Conservation (phyloP, 139 green algal genomes). For the Gonium pectorale region DNA sequence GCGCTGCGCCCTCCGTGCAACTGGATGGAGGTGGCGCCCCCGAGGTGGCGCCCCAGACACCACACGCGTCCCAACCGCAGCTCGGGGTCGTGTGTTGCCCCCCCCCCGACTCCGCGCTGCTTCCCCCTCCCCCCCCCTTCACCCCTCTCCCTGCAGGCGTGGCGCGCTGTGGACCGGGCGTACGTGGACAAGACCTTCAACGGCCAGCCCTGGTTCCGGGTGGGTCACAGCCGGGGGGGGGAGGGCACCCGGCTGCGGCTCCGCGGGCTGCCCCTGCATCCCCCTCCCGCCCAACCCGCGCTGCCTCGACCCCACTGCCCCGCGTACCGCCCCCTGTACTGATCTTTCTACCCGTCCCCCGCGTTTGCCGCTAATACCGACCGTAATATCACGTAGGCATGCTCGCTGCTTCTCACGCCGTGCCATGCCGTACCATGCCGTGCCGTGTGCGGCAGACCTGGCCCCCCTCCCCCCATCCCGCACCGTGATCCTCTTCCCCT, state of each 20-base stretch:
- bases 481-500: no score
- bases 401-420: no score
- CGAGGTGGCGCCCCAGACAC: no score
- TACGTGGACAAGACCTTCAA: conserved; percentile 99
- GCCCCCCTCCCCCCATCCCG: no score
- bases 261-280: neutral
- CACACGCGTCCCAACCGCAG: neutral
- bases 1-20: no score
- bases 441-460: no score
- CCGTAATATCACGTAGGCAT: no score
- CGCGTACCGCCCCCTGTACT: neutral
- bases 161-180: conserved; percentile 93
- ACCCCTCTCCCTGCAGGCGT: no score
- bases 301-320: neutral
- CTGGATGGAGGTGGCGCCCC: no score
- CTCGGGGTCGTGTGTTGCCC: neutral
- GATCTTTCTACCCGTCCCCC: neutral
- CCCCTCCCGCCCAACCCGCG: neutral
- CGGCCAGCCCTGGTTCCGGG: conserved; percentile 93
- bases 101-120: neutral
- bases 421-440: no score
- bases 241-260: neutral
- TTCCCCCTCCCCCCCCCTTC: conserved; percentile 11
- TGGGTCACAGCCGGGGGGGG: conserved; percentile 20
- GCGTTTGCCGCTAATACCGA: no score